Evolutionary conservation across 805 yeast species (phyloP).

Genomic region (Metschnikowia cubensis): DNA sequence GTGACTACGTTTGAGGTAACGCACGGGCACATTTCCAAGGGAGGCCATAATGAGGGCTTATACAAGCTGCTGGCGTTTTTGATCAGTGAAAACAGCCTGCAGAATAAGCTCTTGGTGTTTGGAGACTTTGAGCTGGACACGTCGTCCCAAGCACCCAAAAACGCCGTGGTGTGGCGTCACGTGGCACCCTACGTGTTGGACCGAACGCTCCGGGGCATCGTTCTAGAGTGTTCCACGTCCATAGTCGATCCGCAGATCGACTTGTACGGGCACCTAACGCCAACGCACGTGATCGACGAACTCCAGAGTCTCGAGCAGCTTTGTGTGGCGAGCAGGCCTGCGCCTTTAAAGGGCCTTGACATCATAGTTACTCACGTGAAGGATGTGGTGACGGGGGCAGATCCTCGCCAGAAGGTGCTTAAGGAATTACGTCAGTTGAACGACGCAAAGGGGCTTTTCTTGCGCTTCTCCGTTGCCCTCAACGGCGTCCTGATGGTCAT

Average conservation of each 20-base stretch:
- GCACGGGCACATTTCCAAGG: constrained; percentile 26
- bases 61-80: constrained; percentile 60
- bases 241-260: constrained; percentile 36
- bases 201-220: constrained; percentile 46
- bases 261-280: constrained; percentile 80
- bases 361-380: constrained; percentile 47
- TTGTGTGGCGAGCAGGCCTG: constrained; percentile 3
- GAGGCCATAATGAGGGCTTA: constrained; percentile 9
- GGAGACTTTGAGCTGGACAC: constrained; percentile 82
- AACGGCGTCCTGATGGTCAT: constrained; percentile 48
- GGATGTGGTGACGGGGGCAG: constrained; percentile 26
- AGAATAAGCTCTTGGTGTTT: constrained; percentile 52
- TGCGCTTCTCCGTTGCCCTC: constrained; percentile 49
- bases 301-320: constrained; percentile 28
- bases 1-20: constrained; percentile 31
- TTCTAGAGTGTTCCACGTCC: constrained; percentile 73
- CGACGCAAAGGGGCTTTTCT: constrained; percentile 32
- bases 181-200: constrained; percentile 45
- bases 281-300: constrained; percentile 58
- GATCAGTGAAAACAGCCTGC: constrained; percentile 33
- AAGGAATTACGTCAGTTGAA: constrained; percentile 44
- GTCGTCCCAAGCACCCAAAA: constrained; percentile 36
- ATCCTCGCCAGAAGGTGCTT: constrained; percentile 58
- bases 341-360: constrained; percentile 36
- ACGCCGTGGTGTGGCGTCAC: constrained; percentile 51